phyloP scores from a whole-genome alignment of 805 yeast genomes.

The Ogataea philodendri region DNA sequence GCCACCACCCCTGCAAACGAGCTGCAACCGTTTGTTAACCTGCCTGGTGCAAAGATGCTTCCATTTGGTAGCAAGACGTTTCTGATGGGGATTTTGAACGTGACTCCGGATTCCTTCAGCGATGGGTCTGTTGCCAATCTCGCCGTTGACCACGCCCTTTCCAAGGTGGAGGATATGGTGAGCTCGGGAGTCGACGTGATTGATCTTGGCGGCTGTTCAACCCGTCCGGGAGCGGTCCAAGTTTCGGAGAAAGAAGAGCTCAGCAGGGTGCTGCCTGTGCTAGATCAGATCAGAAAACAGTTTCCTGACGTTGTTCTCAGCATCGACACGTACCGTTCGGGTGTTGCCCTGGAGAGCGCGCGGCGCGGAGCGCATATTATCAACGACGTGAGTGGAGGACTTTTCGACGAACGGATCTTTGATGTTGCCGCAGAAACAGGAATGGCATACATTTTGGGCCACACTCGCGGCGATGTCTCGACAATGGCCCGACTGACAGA shows the following conservation, averaged over 20 bases:
- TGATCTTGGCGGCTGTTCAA: conserved; percentile 94
- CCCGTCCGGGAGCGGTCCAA: conserved; percentile 77
- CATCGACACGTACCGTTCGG: conserved; percentile 81
- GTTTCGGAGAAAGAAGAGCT: conserved; percentile 67
- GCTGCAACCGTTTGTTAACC: conserved; percentile 52
- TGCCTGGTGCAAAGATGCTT: conserved; percentile 14
- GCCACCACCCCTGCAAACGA: conserved; percentile 29
- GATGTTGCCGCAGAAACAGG: conserved; percentile 63
- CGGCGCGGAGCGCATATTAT: conserved; percentile 84
- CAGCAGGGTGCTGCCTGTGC: conserved; percentile 64
- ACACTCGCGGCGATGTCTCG: conserved; percentile 77
- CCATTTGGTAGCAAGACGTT: conserved; percentile 43
- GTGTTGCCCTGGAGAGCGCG: conserved; percentile 69
- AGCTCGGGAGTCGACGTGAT: conserved; percentile 67
- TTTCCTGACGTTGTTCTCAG: conserved; percentile 53
- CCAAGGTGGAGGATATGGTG: conserved; percentile 48
- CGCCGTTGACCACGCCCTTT: conserved; percentile 41
- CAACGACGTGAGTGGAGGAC: conserved; percentile 86
- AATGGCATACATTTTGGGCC: conserved; percentile 79
- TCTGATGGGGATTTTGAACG: conserved; percentile 84
- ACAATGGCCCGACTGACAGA: conserved; percentile 63
- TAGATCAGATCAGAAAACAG: conserved; percentile 53
- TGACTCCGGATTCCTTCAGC: conserved; percentile 93
- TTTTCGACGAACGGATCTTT: conserved; percentile 65
- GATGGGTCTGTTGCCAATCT: conserved; percentile 66